A percentile compares a stretch with the other conserved stretches of the same genome.
Conservation (phyloP, 768 basidiomycete genomes). For the Auriculariales sp. region DNA sequence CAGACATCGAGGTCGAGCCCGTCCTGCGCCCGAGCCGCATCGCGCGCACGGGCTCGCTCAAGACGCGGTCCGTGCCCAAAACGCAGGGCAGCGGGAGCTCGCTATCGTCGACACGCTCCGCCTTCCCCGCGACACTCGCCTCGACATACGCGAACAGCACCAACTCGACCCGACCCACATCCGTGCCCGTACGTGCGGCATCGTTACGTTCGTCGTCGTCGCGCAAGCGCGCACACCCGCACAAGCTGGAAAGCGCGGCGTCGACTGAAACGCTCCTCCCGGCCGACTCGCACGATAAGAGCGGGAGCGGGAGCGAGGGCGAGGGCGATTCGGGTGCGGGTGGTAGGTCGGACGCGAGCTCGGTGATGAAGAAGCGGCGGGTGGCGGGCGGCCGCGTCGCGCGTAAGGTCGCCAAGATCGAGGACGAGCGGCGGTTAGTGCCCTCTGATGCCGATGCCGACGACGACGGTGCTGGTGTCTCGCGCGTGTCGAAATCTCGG, state of each 20-base stretch:
- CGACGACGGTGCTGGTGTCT: too few species aligned
- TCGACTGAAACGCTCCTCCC: too few species aligned
- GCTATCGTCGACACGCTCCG: not conserved
- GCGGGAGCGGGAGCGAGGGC: not conserved
- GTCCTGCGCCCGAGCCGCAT: not conserved
- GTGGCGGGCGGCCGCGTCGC: not conserved
- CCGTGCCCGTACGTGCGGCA: too few species aligned
- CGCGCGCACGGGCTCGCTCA: not conserved
- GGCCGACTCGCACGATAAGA: too few species aligned
- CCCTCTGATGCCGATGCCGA: too few species aligned
- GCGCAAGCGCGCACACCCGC: not conserved
- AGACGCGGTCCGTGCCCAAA: not conserved
- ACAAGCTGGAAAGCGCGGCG: not conserved
- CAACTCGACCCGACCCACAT: too few species aligned
- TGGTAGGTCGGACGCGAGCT: too few species aligned
- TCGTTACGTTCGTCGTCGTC: too few species aligned
- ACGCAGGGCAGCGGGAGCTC: not conserved
- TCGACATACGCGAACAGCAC: not conserved
- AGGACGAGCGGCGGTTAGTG: too few species aligned
- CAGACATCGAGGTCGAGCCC: not conserved
- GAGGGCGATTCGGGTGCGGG: not conserved
- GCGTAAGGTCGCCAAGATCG: not conserved
- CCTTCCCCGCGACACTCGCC: not conserved
- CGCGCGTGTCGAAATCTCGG: too few species aligned
- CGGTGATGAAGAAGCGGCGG: not conserved